Evolutionary conservation across 2,329 filamentous ascomycete species (phyloP).

Genomic region (Pyricularia grisea): DNA sequence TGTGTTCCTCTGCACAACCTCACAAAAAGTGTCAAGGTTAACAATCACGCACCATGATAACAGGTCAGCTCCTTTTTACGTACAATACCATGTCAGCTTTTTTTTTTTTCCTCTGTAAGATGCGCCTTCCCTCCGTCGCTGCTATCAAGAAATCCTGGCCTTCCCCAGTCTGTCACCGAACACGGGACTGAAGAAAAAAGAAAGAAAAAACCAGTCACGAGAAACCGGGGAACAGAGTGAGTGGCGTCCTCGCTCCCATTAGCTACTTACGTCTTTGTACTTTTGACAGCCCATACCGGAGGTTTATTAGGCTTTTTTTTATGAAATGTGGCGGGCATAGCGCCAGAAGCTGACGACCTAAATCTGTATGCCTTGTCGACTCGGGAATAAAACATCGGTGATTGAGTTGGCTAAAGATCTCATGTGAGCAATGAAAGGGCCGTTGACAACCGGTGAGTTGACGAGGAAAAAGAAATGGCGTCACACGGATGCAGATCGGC

Average conservation of each 20-base stretch:
- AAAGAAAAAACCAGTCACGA: too few species aligned
- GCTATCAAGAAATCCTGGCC: background rate
- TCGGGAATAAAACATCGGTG: background rate
- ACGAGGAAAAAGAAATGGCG: background rate
- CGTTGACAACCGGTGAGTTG: background rate
- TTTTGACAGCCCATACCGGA: background rate
- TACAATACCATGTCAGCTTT: background rate
- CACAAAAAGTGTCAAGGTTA: too few species aligned
- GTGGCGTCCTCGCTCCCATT: background rate
- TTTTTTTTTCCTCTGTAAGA: background rate
- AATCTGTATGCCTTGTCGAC: background rate
- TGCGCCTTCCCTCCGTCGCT: background rate
- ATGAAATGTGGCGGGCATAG: background rate
- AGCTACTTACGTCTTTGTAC: background rate
- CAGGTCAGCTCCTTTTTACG: background rate
- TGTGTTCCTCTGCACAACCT: too few species aligned
- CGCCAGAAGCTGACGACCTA: background rate
- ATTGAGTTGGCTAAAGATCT: background rate
- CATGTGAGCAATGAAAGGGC: background rate
- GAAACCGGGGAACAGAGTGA: background rate
- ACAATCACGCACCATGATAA: background rate
- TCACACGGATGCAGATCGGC: background rate
- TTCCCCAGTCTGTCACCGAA: background rate
- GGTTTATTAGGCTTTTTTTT: background rate
- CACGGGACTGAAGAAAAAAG: background rate